Evolutionary conservation across 306 rosid species (phyloP).

Genomic region (Lupinus albus): DNA sequence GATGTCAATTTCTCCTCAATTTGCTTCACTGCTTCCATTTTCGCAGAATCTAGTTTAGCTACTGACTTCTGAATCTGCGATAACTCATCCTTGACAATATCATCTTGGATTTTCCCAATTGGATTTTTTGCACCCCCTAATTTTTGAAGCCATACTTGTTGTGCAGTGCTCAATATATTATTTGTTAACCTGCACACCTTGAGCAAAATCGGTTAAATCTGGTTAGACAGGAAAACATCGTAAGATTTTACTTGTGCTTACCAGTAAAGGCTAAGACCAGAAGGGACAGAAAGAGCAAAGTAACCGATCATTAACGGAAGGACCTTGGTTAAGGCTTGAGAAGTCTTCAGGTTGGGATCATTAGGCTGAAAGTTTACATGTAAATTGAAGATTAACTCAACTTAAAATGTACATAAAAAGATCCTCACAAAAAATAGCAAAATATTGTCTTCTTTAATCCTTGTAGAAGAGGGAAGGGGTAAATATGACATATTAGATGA

Average conservation of each 20-base stretch:
- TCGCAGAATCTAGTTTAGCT: slow-evolving; percentile 48
- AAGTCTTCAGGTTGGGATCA: slow-evolving; percentile 92
- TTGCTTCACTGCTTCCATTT: slow-evolving; percentile 47
- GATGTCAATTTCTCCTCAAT: slow-evolving; percentile 58
- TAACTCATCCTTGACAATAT: slow-evolving; percentile 51
- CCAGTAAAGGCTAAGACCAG: slow-evolving; percentile 99
- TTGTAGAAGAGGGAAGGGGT: slow-evolving; percentile 23
- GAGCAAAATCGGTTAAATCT: slow-evolving; percentile 39
- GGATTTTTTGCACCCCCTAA: slow-evolving; percentile 83
- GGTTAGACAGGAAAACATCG: slow-evolving; percentile 6
- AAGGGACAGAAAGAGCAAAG: slow-evolving; percentile 97
- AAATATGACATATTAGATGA: slow-evolving; percentile 17
- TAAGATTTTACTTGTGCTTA: slow-evolving; percentile 47
- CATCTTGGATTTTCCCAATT: slow-evolving; percentile 49
- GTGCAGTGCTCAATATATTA: slow-evolving; percentile 91
- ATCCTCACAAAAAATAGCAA: slow-evolving; percentile 25
- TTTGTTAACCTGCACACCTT: slow-evolving; percentile 75
- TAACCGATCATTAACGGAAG: slow-evolving; percentile 96
- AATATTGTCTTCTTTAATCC: slow-evolving; percentile 20
- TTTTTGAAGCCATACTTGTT: slow-evolving; percentile 96
- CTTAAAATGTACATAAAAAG: background rate
- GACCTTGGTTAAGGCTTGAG: slow-evolving; percentile 75
- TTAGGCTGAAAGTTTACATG: slow-evolving; percentile 57
- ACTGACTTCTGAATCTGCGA: slow-evolving; percentile 52
- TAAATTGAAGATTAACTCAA: background rate